A percentile compares a stretch with the other conserved stretches of the same genome.
phyloP scores from a whole-genome alignment of 2,329 filamentous ascomycete species.

The Alternaria sp. region DNA sequence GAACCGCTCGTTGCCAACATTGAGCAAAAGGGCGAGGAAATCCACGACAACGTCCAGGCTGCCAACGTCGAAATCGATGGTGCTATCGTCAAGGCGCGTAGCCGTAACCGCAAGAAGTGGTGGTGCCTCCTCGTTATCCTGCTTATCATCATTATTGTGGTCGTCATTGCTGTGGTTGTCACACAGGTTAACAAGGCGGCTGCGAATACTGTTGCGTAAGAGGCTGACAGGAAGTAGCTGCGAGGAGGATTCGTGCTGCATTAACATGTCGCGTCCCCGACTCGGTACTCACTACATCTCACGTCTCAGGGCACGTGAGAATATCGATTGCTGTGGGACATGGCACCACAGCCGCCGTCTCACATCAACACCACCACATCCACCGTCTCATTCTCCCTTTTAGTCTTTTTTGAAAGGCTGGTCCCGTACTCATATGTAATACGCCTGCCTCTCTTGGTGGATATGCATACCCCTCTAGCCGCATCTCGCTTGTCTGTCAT shows the following conservation, averaged over 20 bases:
- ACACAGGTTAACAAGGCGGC: slow-evolving; percentile 38
- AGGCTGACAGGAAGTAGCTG: background rate
- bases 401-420: slow-evolving; percentile 23
- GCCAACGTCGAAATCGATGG: slow-evolving; percentile 83
- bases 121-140: slow-evolving; percentile 81
- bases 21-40: slow-evolving; percentile 86
- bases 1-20: slow-evolving; percentile 82
- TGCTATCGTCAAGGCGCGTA: slow-evolving; percentile 81
- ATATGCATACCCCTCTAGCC: slow-evolving; percentile 14
- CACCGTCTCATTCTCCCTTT: slow-evolving; percentile 16
- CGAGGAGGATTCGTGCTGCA: background rate
- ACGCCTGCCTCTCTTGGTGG: slow-evolving; percentile 23
- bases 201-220: slow-evolving; percentile 14
- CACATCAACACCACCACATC: background rate
- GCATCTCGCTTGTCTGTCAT: slow-evolving; percentile 13
- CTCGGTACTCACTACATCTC: background rate
- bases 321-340: background rate
- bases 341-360: background rate
- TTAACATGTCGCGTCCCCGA: background rate
- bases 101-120: slow-evolving; percentile 88
- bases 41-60: slow-evolving; percentile 83
- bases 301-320: background rate
- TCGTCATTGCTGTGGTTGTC: slow-evolving; percentile 52
- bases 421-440: slow-evolving; percentile 28
- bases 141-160: slow-evolving; percentile 49